Base-by-base conservation (phyloP, 148 eudicot species). In the Rhododendron griersonianum region DNA sequence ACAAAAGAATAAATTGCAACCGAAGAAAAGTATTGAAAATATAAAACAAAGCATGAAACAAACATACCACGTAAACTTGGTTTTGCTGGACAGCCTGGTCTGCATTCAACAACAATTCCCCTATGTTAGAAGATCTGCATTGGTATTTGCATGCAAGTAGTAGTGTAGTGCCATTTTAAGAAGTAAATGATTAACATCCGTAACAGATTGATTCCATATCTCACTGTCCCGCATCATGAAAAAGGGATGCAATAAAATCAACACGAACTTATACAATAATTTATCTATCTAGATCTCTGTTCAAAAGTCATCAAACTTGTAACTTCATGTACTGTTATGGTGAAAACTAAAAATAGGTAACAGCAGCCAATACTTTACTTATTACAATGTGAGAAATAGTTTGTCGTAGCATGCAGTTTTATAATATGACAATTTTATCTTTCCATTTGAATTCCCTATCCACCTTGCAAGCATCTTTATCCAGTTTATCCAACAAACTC, bases 31-130 rank as follows among this genome's bases (percentile, higher is more conserved):
- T 11, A 69, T 30, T 8, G 16, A 28, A 28, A 28, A 69, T 30
- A 81, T 5, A 30, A 81, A 55, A 59, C 14, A 4, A 65, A 23
- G 84, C 75, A 75, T 55, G 47, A 81, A 76, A 51, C 23, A 19
- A 85, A 83, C 89, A 84, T 88, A 95, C 98, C 93, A 77, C 67
- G 51, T 85, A 86, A 77, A 83, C 93, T 76, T 86, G 89, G 85
- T 85, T 84, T 84, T 86, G 86, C 83, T 88, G 90, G 74, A 89
- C 83, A 89, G 84, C 88, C 59, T 89, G 85, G 23, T 87, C 97
- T 93, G 95, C 89, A 87, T 78, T 80, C 53, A 85, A 79, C 44
- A 81, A 77, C 7, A 88, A 51, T 57, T 67, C 16, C 33, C 16
- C 61, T 25, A 63, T 81, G 75, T 77, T 28, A 86, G 73, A 69